phyloP scores from a whole-genome alignment of 2,329 filamentous ascomycete species.

The Ascochyta clinopodiicola region DNA sequence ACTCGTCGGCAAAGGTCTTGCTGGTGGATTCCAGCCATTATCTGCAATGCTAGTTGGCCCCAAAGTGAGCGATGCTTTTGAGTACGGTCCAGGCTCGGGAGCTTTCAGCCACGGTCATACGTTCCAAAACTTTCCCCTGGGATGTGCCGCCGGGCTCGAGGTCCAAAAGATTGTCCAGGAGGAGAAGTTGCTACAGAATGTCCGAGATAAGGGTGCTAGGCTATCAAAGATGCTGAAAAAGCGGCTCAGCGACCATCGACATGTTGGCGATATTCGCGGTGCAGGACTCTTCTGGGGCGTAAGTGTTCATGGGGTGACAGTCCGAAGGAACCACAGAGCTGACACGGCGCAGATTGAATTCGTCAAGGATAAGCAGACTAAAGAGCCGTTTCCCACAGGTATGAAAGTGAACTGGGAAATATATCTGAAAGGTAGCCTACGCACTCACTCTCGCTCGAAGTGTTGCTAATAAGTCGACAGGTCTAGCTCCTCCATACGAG shows the following conservation, averaged over 20 bases:
- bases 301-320: slow-evolving; percentile 35
- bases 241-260: slow-evolving; percentile 52
- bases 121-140: slow-evolving; percentile 66
- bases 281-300: slow-evolving; percentile 65
- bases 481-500: slow-evolving; percentile 52
- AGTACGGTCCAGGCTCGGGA: slow-evolving; percentile 49
- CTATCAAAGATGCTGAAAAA: slow-evolving; percentile 55
- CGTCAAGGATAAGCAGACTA: slow-evolving; percentile 61
- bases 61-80: slow-evolving; percentile 58
- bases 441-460: too few species aligned
- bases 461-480: slow-evolving; percentile 33
- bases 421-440: slow-evolving; percentile 56
- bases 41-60: slow-evolving; percentile 65
- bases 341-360: slow-evolving; percentile 60
- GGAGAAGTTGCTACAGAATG: slow-evolving; percentile 66
- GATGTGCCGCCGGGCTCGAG: slow-evolving; percentile 67
- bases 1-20: slow-evolving; percentile 71
- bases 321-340: not conserved
- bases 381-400: slow-evolving; percentile 59
- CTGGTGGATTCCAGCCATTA: slow-evolving; percentile 67
- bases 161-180: slow-evolving; percentile 66
- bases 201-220: slow-evolving; percentile 59
- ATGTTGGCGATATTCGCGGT: slow-evolving; percentile 68
- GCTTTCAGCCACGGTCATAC: slow-evolving; percentile 67
- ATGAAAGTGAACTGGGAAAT: slow-evolving; percentile 56